Evolutionary conservation across 257 asterid species (phyloP), one percentile per base, ranked within the genome.

Genomic region (Salvia hispanica): DNA sequence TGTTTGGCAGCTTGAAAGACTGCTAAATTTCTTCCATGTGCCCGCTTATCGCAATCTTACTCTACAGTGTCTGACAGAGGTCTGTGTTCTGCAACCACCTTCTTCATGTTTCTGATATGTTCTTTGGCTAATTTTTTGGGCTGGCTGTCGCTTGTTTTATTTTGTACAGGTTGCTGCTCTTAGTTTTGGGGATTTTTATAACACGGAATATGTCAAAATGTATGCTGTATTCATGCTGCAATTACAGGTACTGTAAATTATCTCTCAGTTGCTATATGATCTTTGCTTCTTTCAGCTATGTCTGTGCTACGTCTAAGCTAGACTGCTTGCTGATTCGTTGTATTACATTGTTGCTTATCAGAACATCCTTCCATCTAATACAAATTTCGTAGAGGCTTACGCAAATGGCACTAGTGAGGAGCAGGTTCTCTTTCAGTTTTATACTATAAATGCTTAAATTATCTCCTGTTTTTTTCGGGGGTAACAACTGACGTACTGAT

Each of bases 31-130:
- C 78, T 91, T 94, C 31, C 98, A 90, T 0, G 60, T 88, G 70
- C 93, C 92, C 2, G 89, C 93, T 9, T 94, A 91, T 67, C 95
- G 99, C 64, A 94, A 91, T 79, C 98, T 91, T 48, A 82, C 98
- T 25, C 86, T 94, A 56, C 98, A 94, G 71, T 94, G 99, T 76
- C 81, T 94, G 82, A 87, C 96, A 3, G 99, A 94, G 96, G 99
- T 94, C 75, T 63, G 15, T 25, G 31, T 50, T 67, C 64, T 21
- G n/a, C 12, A 21, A 18, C 62, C 57, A 31, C 53, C 31, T 39
- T 21, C 31, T 39, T 21, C 43, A 28, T 56, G 59, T 42, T 67
- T 40, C 48, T 61, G 55, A 50, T 66, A 21, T 18, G 28, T 31
- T 46, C 44, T 36, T 64, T 56, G 53, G 42, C 18, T 37, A 9